Conservation (phyloP, 2,329 filamentous ascomycete species). For the Colletotrichum eremochloae region DNA sequence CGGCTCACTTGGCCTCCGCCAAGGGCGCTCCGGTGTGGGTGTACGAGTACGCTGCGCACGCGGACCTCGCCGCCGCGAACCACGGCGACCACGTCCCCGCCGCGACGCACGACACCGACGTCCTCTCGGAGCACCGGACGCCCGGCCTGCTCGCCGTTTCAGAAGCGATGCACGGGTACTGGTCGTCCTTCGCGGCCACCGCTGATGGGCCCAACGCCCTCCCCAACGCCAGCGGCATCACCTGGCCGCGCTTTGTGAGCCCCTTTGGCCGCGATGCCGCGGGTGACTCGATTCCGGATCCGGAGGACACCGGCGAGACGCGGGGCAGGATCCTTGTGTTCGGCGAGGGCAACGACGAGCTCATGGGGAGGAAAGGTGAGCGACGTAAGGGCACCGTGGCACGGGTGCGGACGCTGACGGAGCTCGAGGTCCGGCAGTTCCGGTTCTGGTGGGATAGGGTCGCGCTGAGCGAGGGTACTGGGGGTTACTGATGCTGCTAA, state of each 20-base stretch:
- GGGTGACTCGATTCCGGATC: slow-evolving; percentile 21
- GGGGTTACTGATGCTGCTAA: slow-evolving; percentile 30
- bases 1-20: slow-evolving; percentile 60
- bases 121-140: slow-evolving; percentile 57
- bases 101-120: slow-evolving; percentile 58
- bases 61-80: slow-evolving; percentile 55
- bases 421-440: slow-evolving; percentile 63
- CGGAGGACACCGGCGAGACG: slow-evolving; percentile 33
- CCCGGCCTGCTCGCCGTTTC: slow-evolving; percentile 53
- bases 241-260: slow-evolving; percentile 60
- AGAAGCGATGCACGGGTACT: slow-evolving; percentile 56
- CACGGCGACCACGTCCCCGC: slow-evolving; percentile 62
- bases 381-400: slow-evolving; percentile 58
- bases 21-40: slow-evolving; percentile 59
- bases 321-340: slow-evolving; percentile 65
- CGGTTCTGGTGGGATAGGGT: slow-evolving; percentile 73
- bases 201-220: slow-evolving; percentile 33
- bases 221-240: slow-evolving; percentile 42
- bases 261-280: slow-evolving; percentile 50
- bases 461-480: slow-evolving; percentile 60
- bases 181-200: slow-evolving; percentile 53
- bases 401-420: slow-evolving; percentile 57
- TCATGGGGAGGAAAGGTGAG: slow-evolving; percentile 51
- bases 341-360: slow-evolving; percentile 71
- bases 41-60: slow-evolving; percentile 71